A percentile compares a stretch with the other conserved stretches of the same genome.
Evolutionary conservation across 257 asterid species (phyloP).

Genomic region (Plantago elongata): DNA sequence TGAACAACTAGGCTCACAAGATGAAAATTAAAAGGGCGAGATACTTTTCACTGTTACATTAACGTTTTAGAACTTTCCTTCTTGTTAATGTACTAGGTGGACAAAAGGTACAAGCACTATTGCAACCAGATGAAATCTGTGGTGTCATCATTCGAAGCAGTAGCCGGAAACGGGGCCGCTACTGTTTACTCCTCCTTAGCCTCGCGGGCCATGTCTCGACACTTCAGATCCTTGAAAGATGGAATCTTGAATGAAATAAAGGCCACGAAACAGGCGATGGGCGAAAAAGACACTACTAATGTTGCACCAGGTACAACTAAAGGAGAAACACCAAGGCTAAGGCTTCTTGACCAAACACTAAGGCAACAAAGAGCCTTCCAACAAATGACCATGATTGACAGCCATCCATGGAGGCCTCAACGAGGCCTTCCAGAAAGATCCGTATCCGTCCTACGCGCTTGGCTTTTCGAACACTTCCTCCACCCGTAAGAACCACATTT

Average conservation of each 20-base stretch:
- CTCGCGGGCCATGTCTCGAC: conserved; percentile 91
- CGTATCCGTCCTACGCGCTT: conserved; percentile 80
- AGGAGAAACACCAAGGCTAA: conserved; percentile 90
- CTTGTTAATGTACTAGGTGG: conserved; percentile 50
- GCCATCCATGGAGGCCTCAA: conserved; percentile 97
- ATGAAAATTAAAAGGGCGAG: too few species aligned
- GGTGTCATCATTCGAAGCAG: conserved; percentile 87
- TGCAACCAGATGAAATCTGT: conserved; percentile 99
- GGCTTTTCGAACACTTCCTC: conserved; percentile 98
- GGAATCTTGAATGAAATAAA: conserved; percentile 66
- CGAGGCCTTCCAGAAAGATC: conserved; percentile 93
- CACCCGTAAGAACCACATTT: conserved; percentile 70
- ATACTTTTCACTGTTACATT: not conserved
- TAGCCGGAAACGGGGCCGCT: conserved; percentile 94
- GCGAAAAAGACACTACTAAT: conserved; percentile 65
- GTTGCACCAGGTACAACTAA: conserved; percentile 67
- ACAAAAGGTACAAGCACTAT: conserved; percentile 82
- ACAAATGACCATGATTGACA: conserved; percentile 97
- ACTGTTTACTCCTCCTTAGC: conserved; percentile 81
- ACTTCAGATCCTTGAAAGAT: conserved; percentile 83
- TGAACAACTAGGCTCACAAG: not conserved
- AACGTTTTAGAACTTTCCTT: not conserved
- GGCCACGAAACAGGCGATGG: conserved; percentile 62
- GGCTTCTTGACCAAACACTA: conserved; percentile 69
- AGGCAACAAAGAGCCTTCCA: conserved; percentile 82